Evolutionary conservation across 805 yeast species (phyloP).

Genomic region (Wilhelminamyces savonicus): DNA sequence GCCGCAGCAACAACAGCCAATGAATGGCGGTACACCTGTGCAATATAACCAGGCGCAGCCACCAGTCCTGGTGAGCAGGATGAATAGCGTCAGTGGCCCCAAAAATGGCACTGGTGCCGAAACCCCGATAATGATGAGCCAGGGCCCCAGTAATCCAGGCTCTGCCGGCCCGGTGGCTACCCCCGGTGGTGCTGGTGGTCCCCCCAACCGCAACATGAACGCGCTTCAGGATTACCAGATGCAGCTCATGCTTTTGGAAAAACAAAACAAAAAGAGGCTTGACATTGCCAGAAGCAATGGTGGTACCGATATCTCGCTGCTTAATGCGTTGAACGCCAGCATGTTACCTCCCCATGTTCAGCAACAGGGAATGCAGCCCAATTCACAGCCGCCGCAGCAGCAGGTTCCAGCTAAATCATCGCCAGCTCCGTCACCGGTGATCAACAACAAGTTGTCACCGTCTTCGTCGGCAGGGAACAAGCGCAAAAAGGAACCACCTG

Average conservation of each 20-base stretch:
- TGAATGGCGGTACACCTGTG: too few relatives aligned
- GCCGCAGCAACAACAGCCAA: slow-evolving; percentile 3
- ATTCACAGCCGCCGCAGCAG: slow-evolving; percentile 4
- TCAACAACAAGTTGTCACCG: slow-evolving; percentile 31
- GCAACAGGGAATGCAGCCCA: slow-evolving; percentile 7
- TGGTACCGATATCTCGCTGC: slow-evolving; percentile 7
- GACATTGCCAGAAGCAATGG: slow-evolving; percentile 42
- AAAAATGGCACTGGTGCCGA: too few relatives aligned
- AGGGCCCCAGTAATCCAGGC: neutral
- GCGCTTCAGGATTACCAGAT: slow-evolving; percentile 80
- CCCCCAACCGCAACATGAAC: slow-evolving; percentile 30
- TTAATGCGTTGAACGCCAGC: slow-evolving; percentile 4
- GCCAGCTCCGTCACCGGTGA: slow-evolving; percentile 29
- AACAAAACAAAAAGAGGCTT: slow-evolving; percentile 65
- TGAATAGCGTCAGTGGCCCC: slow-evolving; percentile 4
- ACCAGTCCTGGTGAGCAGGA: slow-evolving; percentile 3
- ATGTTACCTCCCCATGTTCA: slow-evolving; percentile 16
- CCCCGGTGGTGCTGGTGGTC: slow-evolving; percentile 3
- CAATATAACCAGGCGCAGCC: slow-evolving; percentile 2
- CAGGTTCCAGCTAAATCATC: slow-evolving; percentile 9
- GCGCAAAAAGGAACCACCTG: slow-evolving; percentile 25
- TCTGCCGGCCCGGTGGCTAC: neutral
- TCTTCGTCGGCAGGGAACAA: slow-evolving; percentile 12
- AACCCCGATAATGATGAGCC: slow-evolving; percentile 1
- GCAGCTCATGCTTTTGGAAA: slow-evolving; percentile 69